A percentile compares a stretch with the other conserved stretches of the same genome.
phyloP scores from a whole-genome alignment of 1,139 yeast genomes.

The Pichia sp. region DNA sequence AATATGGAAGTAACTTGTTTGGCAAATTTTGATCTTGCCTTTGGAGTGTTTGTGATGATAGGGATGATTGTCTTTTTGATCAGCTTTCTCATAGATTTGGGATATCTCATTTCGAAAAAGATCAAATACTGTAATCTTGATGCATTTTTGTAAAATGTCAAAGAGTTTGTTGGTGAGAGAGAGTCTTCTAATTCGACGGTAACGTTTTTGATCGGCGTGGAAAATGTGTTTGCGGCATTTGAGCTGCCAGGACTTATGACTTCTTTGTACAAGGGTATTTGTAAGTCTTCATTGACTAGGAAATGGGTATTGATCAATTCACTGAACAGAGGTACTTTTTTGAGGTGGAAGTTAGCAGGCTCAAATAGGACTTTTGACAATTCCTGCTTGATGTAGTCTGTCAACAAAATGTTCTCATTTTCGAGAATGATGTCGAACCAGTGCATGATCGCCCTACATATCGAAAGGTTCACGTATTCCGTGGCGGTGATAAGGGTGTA shows the following conservation, averaged over 20 bases:
- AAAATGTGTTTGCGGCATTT: background rate
- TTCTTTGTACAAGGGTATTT: constrained; percentile 15
- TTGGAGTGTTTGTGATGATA: constrained; percentile 47
- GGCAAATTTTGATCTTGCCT: constrained; percentile 46
- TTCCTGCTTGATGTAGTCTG: constrained; percentile 19
- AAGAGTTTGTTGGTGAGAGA: background rate
- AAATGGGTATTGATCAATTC: background rate
- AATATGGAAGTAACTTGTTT: constrained; percentile 52
- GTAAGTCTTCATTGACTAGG: constrained; percentile 2
- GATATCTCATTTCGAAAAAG: constrained; percentile 53
- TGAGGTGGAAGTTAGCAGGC: constrained; percentile 12
- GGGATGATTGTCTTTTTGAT: constrained; percentile 50
- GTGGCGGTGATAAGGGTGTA: constrained; percentile 9
- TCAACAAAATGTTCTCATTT: constrained; percentile 17
- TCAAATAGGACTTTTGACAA: constrained; percentile 17
- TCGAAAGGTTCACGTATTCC: constrained; percentile 8
- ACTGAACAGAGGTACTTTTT: constrained; percentile 3
- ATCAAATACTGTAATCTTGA: constrained; percentile 29
- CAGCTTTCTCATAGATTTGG: constrained; percentile 46
- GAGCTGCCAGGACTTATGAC: background rate
- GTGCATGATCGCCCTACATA: constrained; percentile 12
- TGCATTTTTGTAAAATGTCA: constrained; percentile 6
- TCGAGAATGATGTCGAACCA: constrained; percentile 19
- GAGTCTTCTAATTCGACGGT: background rate
- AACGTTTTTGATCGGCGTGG: background rate